Evolutionary conservation across 2,329 filamentous ascomycete species (phyloP).

Genomic region (Thielaviopsis ethacetica): DNA sequence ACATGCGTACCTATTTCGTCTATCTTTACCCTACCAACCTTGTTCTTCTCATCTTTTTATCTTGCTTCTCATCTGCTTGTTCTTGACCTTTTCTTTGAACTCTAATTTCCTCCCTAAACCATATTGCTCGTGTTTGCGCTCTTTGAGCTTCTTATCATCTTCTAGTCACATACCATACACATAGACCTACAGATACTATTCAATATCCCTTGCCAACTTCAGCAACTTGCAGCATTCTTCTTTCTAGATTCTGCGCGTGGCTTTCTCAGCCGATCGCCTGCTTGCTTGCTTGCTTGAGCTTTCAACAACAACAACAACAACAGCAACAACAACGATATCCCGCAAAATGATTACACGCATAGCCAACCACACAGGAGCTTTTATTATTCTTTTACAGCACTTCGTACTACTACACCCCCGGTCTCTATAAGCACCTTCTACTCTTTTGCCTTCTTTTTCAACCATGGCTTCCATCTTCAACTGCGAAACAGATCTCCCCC

Average conservation of each 20-base stretch:
- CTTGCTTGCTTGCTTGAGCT: not conserved
- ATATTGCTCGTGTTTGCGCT: too few species aligned
- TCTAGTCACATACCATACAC: not conserved
- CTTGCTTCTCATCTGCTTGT: not conserved
- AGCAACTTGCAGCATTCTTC: not conserved
- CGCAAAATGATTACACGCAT: constrained; percentile 10
- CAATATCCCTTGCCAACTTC: not conserved
- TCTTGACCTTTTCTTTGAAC: not conserved
- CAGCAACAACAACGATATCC: not conserved
- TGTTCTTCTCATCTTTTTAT: not conserved
- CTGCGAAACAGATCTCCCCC: constrained; percentile 72
- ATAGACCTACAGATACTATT: not conserved
- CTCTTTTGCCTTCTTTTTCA: constrained; percentile 2
- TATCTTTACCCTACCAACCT: not conserved
- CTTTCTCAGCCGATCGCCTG: not conserved
- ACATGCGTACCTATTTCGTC: not conserved
- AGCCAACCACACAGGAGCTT: not conserved
- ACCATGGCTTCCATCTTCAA: constrained; percentile 90
- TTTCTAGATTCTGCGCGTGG: not conserved
- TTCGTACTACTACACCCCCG: not conserved
- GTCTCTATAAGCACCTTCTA: not conserved
- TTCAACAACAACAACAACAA: too few species aligned
- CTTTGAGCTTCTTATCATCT: not conserved
- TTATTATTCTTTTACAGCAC: not conserved
- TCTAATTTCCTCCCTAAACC: too few species aligned